Base-by-base conservation (phyloP, 2,329 filamentous ascomycete genomes). In the Penicillium sp. region DNA sequence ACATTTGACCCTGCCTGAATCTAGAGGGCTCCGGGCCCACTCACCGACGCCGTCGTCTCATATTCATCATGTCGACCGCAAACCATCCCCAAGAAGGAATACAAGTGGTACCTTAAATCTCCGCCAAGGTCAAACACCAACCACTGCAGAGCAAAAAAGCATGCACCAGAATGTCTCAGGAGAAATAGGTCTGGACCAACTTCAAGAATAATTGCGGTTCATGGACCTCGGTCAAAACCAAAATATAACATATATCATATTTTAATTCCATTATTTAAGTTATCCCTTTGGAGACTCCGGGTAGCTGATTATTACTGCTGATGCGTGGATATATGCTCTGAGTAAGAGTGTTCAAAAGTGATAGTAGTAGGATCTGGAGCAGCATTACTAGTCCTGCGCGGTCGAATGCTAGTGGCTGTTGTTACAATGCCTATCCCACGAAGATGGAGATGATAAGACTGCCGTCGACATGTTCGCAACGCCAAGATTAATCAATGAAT, bases 11-110 rank as follows among this genome's bases (percentile, higher is more conserved):
- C 11, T 43, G 23, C 16, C 39, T 43, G 6, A 14, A 43, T 18
- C 39, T 8, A 43, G 39, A 43, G 23, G 14, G 26, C 23, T 31
- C 28, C 42, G 42, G 42, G 3, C 42, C 42, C 42, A 10, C 26
- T 26, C n/a, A 45, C 24, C 26, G 42, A 45, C 42, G 42, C 42
- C 42, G 42, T 29, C 42, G 42, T 45, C 26, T 45, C 26, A 45
- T 2, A 19, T 45, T 45, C 42, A 31, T 45, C 26, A 21, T 18
- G 16, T 45, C 23, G 18, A 10, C 16, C 42, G 42, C 26, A 31
- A 45, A 21, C 14, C 16, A 14, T 23, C 26, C 28, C 7, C 2
- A 31, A 31, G 6, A 9, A 31, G 42, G 24, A 31, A 31, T 5
- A 19, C 24, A 45, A 18, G 16, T 21, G 2, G 8, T 26, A 45